Conservation (phyloP, 495 filamentous ascomycete genomes). For the Apodospora peruviana region DNA sequence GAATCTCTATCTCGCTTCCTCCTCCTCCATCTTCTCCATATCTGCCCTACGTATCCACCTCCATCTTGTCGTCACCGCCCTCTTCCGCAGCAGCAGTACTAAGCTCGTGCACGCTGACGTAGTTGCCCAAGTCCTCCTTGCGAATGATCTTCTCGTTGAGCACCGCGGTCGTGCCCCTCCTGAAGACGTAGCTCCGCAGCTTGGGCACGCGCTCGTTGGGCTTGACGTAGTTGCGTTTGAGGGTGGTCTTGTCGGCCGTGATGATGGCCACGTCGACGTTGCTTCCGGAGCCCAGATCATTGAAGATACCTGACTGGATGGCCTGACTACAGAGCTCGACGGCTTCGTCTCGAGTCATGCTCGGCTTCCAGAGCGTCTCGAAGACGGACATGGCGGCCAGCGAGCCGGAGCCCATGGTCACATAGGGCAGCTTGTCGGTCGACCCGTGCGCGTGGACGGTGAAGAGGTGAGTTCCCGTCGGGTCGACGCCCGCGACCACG, state of each 20-base stretch:
- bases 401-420: conserved; percentile 96
- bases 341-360: conserved; percentile 73
- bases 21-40: too few relatives aligned
- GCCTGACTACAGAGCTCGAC: conserved; percentile 78
- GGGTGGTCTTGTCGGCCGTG: conserved; percentile 82
- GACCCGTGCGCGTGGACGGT: conserved; percentile 98
- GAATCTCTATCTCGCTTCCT: neutral
- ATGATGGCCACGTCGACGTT: conserved; percentile 98
- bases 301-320: conserved; percentile 97
- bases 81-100: conserved; percentile 28
- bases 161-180: conserved; percentile 81
- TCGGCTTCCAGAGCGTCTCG: conserved; percentile 88
- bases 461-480: conserved; percentile 92
- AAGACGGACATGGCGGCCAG: conserved; percentile 98
- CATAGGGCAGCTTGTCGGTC: conserved; percentile 98
- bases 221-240: conserved; percentile 84
- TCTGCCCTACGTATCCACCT: conserved; percentile 72
- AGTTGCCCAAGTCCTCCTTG: conserved; percentile 90
- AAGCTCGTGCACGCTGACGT: conserved; percentile 85
- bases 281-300: conserved; percentile 93
- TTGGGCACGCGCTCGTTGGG: conserved; percentile 91
- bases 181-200: conserved; percentile 87
- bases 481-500: conserved; percentile 95
- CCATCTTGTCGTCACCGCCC: conserved; percentile 85
- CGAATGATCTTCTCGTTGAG: conserved; percentile 90